These are phyloP conservation scores for Eucalyptus curtisii DNA, from an alignment of 345 rosid genomes.

Conservation along the genomic window DNA sequence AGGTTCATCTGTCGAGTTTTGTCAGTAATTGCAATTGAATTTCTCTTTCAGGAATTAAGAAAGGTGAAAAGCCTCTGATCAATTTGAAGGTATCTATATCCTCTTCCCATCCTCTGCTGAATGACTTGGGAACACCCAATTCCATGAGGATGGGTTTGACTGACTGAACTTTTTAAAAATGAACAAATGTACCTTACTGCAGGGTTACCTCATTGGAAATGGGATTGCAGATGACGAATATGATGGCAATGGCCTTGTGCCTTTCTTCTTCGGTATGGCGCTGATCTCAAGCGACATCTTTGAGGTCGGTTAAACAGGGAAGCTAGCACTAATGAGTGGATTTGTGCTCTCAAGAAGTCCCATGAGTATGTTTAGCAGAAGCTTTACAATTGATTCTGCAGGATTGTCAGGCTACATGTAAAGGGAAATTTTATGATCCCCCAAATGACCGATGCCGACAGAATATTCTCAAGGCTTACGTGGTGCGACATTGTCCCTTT, in stretches of 20 bases:
- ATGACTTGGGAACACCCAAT: not conserved
- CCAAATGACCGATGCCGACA: not conserved
- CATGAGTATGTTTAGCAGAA: not conserved
- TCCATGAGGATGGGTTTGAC: not conserved
- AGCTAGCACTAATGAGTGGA: not conserved
- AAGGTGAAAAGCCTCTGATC: conserved; percentile 10
- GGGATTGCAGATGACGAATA: conserved; percentile 4
- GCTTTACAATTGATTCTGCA: not conserved
- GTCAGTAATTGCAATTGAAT: not conserved
- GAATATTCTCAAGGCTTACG: not conserved
- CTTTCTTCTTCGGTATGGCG: conserved; percentile 30
- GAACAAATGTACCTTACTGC: not conserved
- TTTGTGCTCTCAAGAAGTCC: not conserved
- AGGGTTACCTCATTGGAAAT: conserved; percentile 43
- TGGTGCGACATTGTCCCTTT: conserved; percentile 4
- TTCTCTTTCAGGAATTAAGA: conserved; percentile 12
- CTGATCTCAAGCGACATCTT: conserved; percentile 20
- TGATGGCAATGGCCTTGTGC: conserved; percentile 11
- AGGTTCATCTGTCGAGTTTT: not conserved
- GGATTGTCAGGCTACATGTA: conserved; percentile 19
- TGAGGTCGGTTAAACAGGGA: not conserved
- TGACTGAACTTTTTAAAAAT: not conserved
- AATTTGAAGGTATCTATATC: conserved; percentile 23
- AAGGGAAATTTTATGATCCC: conserved; percentile 11
- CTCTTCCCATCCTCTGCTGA: not conserved